These are phyloP conservation scores for Alternaria solani DNA, from an alignment of 2,329 filamentous ascomycete genomes.

Conservation along the genomic window DNA sequence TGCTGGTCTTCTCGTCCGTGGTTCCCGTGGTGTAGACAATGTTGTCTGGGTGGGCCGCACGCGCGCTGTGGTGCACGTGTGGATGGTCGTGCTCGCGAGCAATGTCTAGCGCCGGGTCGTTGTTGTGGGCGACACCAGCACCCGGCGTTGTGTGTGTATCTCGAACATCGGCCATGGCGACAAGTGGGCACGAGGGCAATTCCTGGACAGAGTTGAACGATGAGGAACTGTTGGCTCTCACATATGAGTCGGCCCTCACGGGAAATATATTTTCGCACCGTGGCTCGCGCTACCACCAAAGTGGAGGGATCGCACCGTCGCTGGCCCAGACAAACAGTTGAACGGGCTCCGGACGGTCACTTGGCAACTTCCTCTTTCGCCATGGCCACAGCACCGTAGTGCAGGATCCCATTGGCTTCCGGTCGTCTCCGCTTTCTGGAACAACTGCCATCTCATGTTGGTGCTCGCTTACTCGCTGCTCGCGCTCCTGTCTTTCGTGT, in stretches of 20 bases:
- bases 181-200: slow-evolving; percentile 38
- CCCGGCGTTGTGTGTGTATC: slow-evolving; percentile 45
- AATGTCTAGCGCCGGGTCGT: slow-evolving; percentile 50
- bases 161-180: slow-evolving; percentile 45
- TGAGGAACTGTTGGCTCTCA: slow-evolving; percentile 35
- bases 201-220: slow-evolving; percentile 33
- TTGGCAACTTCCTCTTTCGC: slow-evolving; percentile 50
- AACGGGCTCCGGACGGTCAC: slow-evolving; percentile 27
- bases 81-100: slow-evolving; percentile 49
- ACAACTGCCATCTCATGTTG: slow-evolving; percentile 20
- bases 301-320: slow-evolving; percentile 35
- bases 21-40: slow-evolving; percentile 48
- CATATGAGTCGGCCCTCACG: slow-evolving; percentile 23
- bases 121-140: slow-evolving; percentile 43
- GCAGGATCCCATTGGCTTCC: slow-evolving; percentile 37
- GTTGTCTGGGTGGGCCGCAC: slow-evolving; percentile 41
- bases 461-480: slow-evolving; percentile 33
- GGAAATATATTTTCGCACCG: slow-evolving; percentile 46
- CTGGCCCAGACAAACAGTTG: slow-evolving; percentile 38
- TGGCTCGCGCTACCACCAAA: slow-evolving; percentile 39
- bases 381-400: slow-evolving; percentile 27
- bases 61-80: slow-evolving; percentile 50
- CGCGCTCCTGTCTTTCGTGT: slow-evolving; percentile 24
- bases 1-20: slow-evolving; percentile 42
- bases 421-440: slow-evolving; percentile 42